These are phyloP conservation scores for Chlorophyllum brunneum DNA, from an alignment of 768 basidiomycete species.

Conservation along the genomic window DNA sequence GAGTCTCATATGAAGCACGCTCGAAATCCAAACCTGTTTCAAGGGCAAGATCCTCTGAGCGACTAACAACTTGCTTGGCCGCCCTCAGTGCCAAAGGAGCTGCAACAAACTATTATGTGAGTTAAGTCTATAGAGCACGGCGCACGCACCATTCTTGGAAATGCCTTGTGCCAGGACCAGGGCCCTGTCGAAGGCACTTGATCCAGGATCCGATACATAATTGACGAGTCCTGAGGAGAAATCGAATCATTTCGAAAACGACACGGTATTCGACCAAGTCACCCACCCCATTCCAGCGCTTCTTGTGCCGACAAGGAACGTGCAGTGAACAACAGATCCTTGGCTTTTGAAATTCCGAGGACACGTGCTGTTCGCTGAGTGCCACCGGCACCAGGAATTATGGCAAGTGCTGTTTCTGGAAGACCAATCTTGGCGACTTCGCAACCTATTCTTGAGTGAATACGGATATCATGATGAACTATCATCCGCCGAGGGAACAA, in stretches of 20 bases:
- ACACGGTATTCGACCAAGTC: background rate
- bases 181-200: conserved; percentile 67
- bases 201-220: conserved; percentile 62
- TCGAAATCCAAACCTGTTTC: conserved; percentile 94
- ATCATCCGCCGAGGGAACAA: background rate
- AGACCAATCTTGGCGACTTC: conserved; percentile 89
- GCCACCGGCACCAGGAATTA: conserved; percentile 90
- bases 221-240: conserved; percentile 68
- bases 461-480: background rate
- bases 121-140: too few species aligned
- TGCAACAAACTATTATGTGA: conserved; percentile 23
- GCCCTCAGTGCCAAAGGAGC: conserved; percentile 86
- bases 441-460: conserved; percentile 3
- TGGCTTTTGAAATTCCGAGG: conserved; percentile 75
- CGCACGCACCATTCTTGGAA: conserved; percentile 55
- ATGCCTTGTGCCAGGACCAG: conserved; percentile 66
- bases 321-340: conserved; percentile 84
- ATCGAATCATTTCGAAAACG: conserved; percentile 15
- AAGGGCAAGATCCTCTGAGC: conserved; percentile 72
- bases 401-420: conserved; percentile 74
- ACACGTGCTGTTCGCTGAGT: conserved; percentile 81
- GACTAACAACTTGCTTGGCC: conserved; percentile 81
- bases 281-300: conserved; percentile 67
- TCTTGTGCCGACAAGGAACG: conserved; percentile 62
- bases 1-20: conserved; percentile 75